Percentiles rank a stretch among this genome's conserved stretches.
phyloP scores from a whole-genome alignment of 2,329 filamentous ascomycete species.

The Clonostachys solani region DNA sequence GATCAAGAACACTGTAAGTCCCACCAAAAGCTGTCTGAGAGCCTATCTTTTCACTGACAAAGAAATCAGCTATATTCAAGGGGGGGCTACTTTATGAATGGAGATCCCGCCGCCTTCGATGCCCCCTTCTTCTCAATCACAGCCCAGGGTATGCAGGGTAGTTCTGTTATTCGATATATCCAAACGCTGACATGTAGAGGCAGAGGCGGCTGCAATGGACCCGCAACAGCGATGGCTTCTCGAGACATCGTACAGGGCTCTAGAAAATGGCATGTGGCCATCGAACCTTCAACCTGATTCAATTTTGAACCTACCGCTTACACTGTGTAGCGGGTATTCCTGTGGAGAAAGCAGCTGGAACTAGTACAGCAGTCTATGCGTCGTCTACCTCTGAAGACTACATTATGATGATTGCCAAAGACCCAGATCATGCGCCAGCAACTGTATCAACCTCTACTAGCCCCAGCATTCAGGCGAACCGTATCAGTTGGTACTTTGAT shows the following conservation, averaged over 20 bases:
- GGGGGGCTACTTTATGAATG: slow-evolving; percentile 31
- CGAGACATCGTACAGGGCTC: slow-evolving; percentile 48
- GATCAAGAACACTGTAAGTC: slow-evolving; percentile 8
- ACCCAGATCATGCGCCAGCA: slow-evolving; percentile 37
- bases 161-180: too few species aligned
- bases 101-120: slow-evolving; percentile 41
- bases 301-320: too few species aligned
- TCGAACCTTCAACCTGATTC: too few species aligned
- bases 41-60: background rate
- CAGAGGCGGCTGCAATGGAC: slow-evolving; percentile 44
- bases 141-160: slow-evolving; percentile 21
- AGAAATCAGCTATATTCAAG: background rate
- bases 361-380: slow-evolving; percentile 44
- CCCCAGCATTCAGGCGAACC: slow-evolving; percentile 37
- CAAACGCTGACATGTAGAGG: slow-evolving; percentile 5
- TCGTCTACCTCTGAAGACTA: slow-evolving; percentile 44
- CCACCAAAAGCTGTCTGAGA: too few species aligned
- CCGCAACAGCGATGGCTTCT: slow-evolving; percentile 48
- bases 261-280: slow-evolving; percentile 32
- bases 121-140: slow-evolving; percentile 50
- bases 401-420: slow-evolving; percentile 36
- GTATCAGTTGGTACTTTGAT: slow-evolving; percentile 49
- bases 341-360: slow-evolving; percentile 38
- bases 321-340: slow-evolving; percentile 33
- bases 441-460: slow-evolving; percentile 11